phyloP scores from a whole-genome alignment of 2,329 filamentous ascomycete species.

The Fusarium sp. region DNA sequence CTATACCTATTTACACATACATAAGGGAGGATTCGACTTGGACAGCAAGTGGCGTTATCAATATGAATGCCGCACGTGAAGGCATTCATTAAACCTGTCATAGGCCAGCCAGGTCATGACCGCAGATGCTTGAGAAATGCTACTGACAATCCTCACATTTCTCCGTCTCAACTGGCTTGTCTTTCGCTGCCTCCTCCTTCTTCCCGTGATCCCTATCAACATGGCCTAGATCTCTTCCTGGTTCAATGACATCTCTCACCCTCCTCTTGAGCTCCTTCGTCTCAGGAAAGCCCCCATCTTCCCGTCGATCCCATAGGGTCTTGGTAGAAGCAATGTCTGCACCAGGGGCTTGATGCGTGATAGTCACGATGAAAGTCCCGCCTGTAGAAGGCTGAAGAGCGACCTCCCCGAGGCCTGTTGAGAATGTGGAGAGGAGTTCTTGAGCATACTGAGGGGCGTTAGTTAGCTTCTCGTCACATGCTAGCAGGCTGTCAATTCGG shows the following conservation, averaged over 20 bases:
- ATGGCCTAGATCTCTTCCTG: constrained; percentile 81
- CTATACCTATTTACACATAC: neutral
- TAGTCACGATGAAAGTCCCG: constrained; percentile 81
- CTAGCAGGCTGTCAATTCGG: neutral
- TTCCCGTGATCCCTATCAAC: constrained; percentile 67
- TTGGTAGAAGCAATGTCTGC: constrained; percentile 49
- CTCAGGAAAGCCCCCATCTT: constrained; percentile 90
- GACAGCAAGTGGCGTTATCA: neutral
- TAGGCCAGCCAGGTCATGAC: neutral
- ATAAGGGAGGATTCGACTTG: neutral
- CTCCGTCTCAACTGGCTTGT: constrained; percentile 6
- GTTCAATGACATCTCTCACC: constrained; percentile 84
- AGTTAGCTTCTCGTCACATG: neutral
- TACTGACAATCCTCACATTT: constrained; percentile 45
- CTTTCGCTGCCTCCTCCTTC: constrained; percentile 3
- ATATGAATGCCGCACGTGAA: neutral
- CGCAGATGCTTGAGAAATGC: neutral
- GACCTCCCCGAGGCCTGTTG: constrained; percentile 83
- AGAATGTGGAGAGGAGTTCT: constrained; percentile 94
- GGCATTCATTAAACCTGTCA: neutral
- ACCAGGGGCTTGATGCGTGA: constrained; percentile 54
- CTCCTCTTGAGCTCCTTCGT: constrained; percentile 90
- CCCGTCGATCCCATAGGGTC: constrained; percentile 87
- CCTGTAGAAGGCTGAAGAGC: constrained; percentile 86
- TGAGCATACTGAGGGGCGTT: constrained; percentile 76